Percentiles rank a stretch among this genome's conserved stretches.
Evolutionary conservation across 2,329 filamentous ascomycete species (phyloP).

Genomic region (Ceratocystis huliohia): DNA sequence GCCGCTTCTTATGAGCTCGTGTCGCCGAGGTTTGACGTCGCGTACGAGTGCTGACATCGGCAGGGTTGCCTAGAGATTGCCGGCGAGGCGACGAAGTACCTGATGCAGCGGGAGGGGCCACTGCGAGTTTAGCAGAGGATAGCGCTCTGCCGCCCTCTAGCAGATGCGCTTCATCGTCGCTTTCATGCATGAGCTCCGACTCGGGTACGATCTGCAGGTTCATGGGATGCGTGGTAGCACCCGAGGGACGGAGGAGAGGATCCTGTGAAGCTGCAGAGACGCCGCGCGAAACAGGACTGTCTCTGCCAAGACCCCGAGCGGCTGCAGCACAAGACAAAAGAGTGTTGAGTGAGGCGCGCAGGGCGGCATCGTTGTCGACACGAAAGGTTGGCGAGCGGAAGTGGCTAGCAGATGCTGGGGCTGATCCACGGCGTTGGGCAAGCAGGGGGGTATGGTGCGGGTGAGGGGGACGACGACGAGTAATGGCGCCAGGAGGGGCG

Average conservation of each 20-base stretch:
- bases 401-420: constrained; percentile 35
- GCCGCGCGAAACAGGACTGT: constrained; percentile 28
- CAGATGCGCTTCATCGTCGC: background rate
- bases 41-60: constrained; percentile 25
- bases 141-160: constrained; percentile 14
- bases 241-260: constrained; percentile 31
- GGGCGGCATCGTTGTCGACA: constrained; percentile 81
- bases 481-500: constrained; percentile 47
- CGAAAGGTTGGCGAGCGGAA: constrained; percentile 64
- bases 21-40: background rate
- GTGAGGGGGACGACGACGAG: constrained; percentile 34
- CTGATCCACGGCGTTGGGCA: constrained; percentile 37
- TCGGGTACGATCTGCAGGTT: constrained; percentile 48
- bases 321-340: constrained; percentile 90
- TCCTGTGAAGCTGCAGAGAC: constrained; percentile 22
- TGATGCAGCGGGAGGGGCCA: background rate
- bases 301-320: constrained; percentile 58
- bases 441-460: constrained; percentile 38
- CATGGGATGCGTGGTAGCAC: constrained; percentile 40
- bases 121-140: constrained; percentile 18
- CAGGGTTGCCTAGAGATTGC: constrained; percentile 25
- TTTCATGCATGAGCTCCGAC: constrained; percentile 41
- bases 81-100: background rate
- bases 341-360: constrained; percentile 87
- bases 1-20: constrained; percentile 44